These are phyloP conservation scores for Mucor velutinosus DNA, from an alignment of 371 early-diverging fungal genomes.

Conservation along the genomic window DNA sequence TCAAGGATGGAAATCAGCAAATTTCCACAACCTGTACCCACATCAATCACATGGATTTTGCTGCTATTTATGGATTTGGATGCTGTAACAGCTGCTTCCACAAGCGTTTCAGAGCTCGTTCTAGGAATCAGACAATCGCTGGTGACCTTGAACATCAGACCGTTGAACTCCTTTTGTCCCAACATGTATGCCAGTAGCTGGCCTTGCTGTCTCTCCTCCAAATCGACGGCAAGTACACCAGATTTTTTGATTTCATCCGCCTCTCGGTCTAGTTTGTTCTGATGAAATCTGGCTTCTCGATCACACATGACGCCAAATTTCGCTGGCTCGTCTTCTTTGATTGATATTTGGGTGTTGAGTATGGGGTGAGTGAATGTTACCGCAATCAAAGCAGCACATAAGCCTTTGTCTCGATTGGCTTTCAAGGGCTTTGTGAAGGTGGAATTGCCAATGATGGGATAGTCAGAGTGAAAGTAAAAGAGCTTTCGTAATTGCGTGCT, in stretches of 20 bases:
- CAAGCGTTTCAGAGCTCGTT: constrained; percentile 68
- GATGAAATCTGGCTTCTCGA: constrained; percentile 64
- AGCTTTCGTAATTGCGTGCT: constrained; percentile 43
- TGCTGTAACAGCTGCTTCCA: constrained; percentile 38
- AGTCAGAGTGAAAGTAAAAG: constrained; percentile 37
- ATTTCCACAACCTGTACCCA: constrained; percentile 81
- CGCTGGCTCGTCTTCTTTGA: constrained; percentile 40
- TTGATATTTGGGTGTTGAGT: constrained; percentile 10
- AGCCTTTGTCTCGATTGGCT: constrained; percentile 68
- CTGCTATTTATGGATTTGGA: constrained; percentile 3
- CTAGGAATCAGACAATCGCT: constrained; percentile 75
- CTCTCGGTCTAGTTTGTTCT: constrained; percentile 48
- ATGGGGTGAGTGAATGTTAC: constrained; percentile 53
- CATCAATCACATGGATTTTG: constrained; percentile 54
- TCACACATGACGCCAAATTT: constrained; percentile 55
- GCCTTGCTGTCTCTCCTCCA: constrained; percentile 38
- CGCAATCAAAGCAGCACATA: constrained; percentile 50
- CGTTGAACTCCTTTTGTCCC: constrained; percentile 64
- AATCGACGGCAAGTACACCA: constrained; percentile 23
- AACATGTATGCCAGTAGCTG: constrained; percentile 62
- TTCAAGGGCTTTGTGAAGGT: constrained; percentile 55
- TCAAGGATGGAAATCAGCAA: constrained; percentile 62
- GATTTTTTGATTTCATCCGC: constrained; percentile 50
- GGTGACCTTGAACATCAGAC: constrained; percentile 58
- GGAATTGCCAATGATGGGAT: constrained; percentile 71